Evolutionary conservation across 1,139 yeast genomes (phyloP).

Genomic region (Arxiozyma telluris): DNA sequence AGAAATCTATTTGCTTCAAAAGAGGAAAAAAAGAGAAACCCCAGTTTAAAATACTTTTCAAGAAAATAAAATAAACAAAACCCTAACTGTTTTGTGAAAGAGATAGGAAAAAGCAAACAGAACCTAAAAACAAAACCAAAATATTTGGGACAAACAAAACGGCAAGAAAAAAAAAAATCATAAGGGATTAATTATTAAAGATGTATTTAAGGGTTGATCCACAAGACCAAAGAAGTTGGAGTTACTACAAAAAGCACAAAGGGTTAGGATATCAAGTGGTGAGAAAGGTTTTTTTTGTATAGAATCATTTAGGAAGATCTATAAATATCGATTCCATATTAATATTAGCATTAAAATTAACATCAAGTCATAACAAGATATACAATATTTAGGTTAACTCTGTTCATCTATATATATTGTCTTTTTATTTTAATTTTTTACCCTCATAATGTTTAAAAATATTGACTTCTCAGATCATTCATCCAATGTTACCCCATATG

Average conservation of each 20-base stretch:
- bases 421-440: not conserved
- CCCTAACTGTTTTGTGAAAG: not conserved
- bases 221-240: not conserved
- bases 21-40: not conserved
- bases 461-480: constrained; percentile 4
- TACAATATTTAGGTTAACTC: not conserved
- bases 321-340: too few relatives aligned
- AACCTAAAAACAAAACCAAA: not conserved
- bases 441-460: constrained; percentile 7
- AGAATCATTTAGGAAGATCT: not conserved
- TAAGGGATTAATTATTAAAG: not conserved
- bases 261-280: not conserved
- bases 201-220: not conserved
- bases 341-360: too few relatives aligned
- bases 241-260: too few relatives aligned
- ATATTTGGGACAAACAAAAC: not conserved
- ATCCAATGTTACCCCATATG: constrained; percentile 2
- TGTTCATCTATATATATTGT: not conserved
- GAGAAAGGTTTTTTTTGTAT: not conserved
- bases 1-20: not conserved
- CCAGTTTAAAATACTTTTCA: not conserved
- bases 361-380: not conserved
- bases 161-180: not conserved
- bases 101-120: not conserved
- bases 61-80: too few relatives aligned